These are phyloP conservation scores for Calcarisporium arbuscula DNA, from an alignment of 2,329 filamentous ascomycete species.

Conservation along the genomic window DNA sequence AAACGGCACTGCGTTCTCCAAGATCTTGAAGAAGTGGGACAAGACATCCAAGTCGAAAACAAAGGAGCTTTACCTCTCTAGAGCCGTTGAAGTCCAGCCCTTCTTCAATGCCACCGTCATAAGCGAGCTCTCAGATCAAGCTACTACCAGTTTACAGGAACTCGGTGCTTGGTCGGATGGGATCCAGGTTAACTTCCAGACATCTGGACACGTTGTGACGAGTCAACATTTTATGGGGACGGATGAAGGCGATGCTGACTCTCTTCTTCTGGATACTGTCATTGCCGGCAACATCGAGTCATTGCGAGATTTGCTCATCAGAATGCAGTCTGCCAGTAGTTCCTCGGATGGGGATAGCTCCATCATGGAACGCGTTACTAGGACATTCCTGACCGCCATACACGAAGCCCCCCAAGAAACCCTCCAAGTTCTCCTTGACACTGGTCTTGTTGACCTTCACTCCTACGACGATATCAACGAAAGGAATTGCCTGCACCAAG, in stretches of 20 bases:
- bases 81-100: slow-evolving; percentile 93
- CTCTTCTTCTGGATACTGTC: slow-evolving; percentile 80
- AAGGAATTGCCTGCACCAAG: slow-evolving; percentile 91
- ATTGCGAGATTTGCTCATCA: slow-evolving; percentile 72
- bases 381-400: slow-evolving; percentile 85
- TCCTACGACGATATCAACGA: slow-evolving; percentile 98
- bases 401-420: slow-evolving; percentile 76
- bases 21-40: slow-evolving; percentile 99
- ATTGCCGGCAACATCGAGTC: slow-evolving; percentile 72
- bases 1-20: slow-evolving; percentile 95
- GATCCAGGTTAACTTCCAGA: slow-evolving; percentile 80
- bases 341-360: slow-evolving; percentile 51
- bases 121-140: slow-evolving; percentile 92
- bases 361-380: slow-evolving; percentile 70
- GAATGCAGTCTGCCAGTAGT: slow-evolving; percentile 53
- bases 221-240: slow-evolving; percentile 62
- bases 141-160: slow-evolving; percentile 91
- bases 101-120: slow-evolving; percentile 98
- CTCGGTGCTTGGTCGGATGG: slow-evolving; percentile 96
- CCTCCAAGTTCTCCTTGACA: slow-evolving; percentile 70
- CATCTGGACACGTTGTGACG: slow-evolving; percentile 57
- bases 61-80: slow-evolving; percentile 92
- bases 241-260: slow-evolving; percentile 85
- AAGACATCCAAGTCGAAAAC: slow-evolving; percentile 99
- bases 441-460: slow-evolving; percentile 78